phyloP scores from a whole-genome alignment of 2,329 filamentous ascomycete species.

The Phaeophleospora eucalypticola region DNA sequence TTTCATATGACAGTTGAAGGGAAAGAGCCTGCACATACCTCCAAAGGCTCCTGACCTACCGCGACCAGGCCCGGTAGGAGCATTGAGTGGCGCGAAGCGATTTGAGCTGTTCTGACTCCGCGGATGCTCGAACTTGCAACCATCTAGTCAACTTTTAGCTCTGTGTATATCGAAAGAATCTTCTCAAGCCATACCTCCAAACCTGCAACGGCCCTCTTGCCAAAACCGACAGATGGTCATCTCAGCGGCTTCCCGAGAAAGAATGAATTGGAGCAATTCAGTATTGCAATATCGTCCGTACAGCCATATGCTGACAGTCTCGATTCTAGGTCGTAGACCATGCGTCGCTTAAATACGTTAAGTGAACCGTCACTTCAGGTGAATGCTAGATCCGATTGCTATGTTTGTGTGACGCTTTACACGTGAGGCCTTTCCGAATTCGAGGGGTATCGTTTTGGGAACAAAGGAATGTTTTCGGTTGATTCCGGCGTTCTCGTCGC shows the following conservation, averaged over 20 bases:
- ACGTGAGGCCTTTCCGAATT: too few relatives aligned
- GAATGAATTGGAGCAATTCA: background rate
- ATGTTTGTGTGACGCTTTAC: too few relatives aligned
- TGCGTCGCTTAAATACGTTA: too few relatives aligned
- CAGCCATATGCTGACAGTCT: background rate
- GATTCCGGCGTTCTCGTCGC: too few relatives aligned
- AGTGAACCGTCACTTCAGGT: too few relatives aligned
- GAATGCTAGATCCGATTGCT: too few relatives aligned
- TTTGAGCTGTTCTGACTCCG: slow-evolving; percentile 43
- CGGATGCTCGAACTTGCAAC: slow-evolving; percentile 59
- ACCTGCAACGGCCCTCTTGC: slow-evolving; percentile 61
- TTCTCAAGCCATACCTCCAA: slow-evolving; percentile 62
- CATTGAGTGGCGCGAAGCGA: slow-evolving; percentile 54
- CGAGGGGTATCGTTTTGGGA: too few relatives aligned
- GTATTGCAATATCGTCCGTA: background rate
- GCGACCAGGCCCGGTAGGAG: slow-evolving; percentile 20
- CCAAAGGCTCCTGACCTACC: slow-evolving; percentile 23
- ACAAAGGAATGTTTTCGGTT: too few relatives aligned
- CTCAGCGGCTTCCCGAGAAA: background rate
- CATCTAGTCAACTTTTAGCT: slow-evolving; percentile 40
- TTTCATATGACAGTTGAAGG: too few relatives aligned
- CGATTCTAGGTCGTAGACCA: background rate
- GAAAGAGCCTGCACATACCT: slow-evolving; percentile 9
- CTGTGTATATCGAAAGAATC: too few relatives aligned
- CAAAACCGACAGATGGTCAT: slow-evolving; percentile 58